Conservation (phyloP, 2,329 filamentous ascomycete species). For the Pseudocercospora fijiensis region DNA sequence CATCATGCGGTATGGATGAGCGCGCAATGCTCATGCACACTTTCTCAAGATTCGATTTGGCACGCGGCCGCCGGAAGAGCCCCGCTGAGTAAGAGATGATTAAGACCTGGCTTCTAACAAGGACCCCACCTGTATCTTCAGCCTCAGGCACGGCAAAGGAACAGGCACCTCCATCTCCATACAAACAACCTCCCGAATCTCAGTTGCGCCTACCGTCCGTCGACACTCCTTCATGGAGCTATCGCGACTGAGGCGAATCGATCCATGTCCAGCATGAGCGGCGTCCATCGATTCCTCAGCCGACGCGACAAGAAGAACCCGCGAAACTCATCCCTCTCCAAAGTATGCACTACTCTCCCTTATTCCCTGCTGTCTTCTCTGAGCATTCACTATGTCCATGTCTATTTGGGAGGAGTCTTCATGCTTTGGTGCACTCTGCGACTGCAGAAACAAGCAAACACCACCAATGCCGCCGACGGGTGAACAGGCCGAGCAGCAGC, state of each 20-base stretch:
- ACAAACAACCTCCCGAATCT: neutral
- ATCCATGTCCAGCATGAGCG: constrained; percentile 43
- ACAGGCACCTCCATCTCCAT: neutral
- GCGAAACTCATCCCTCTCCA: constrained; percentile 24
- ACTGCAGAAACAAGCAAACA: neutral
- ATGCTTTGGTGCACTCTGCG: constrained; percentile 4
- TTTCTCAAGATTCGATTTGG: neutral
- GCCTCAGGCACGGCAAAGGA: constrained; percentile 8
- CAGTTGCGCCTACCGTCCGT: neutral
- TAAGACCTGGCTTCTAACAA: neutral
- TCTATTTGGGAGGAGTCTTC: neutral
- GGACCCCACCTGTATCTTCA: constrained; percentile 1
- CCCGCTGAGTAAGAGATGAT: neutral
- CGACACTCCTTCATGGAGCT: constrained; percentile 11
- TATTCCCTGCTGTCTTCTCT: neutral
- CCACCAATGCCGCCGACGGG: neutral
- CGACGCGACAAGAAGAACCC: constrained; percentile 60
- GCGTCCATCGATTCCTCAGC: constrained; percentile 66
- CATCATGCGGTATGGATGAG: constrained; percentile 24
- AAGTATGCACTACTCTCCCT: constrained; percentile 22
- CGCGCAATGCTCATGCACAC: neutral
- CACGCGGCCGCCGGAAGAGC: neutral
- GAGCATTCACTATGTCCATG: constrained; percentile 13
- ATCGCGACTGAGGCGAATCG: constrained; percentile 4
- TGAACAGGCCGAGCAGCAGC: neutral